Conservation (phyloP, 179 eudicot genomes). For the Beta corolliflora region DNA sequence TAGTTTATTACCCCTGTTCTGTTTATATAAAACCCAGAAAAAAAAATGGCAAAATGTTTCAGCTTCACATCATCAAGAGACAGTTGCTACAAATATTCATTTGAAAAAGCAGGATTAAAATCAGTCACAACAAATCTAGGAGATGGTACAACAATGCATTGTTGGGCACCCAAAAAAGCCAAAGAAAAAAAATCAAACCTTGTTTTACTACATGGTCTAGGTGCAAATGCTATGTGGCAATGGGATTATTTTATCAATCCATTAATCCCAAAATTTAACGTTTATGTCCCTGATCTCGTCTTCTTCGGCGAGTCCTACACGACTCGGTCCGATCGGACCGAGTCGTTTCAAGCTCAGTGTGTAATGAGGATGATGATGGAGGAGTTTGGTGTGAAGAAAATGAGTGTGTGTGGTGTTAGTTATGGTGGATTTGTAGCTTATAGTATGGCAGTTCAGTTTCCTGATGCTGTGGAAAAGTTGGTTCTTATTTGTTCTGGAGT, state of each 20-base stretch:
- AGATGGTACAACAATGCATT: constrained; percentile 63
- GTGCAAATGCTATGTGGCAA: constrained; percentile 97
- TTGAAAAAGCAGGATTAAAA: constrained; percentile 55
- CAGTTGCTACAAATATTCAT: constrained; percentile 53
- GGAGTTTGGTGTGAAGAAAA: constrained; percentile 38
- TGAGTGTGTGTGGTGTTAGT: constrained; percentile 76
- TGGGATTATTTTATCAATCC: constrained; percentile 52
- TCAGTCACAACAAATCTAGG: constrained; percentile 41
- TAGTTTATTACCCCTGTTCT: no score
- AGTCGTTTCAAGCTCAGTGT: constrained; percentile 73
- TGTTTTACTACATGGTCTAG: constrained; percentile 74
- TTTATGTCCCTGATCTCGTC: constrained; percentile 82
- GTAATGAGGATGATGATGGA: constrained; percentile 50
- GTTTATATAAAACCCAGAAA: background rate
- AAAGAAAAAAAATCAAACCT: constrained; percentile 41
- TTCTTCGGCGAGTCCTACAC: constrained; percentile 82
- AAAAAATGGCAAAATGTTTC: constrained; percentile 38
- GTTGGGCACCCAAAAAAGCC: constrained; percentile 67
- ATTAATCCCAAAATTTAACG: constrained; percentile 53
- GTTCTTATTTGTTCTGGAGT: constrained; percentile 71
- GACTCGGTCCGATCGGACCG: constrained; percentile 50
- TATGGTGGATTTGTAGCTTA: constrained; percentile 91
- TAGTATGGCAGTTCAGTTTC: constrained; percentile 70
- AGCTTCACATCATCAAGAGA: constrained; percentile 64
- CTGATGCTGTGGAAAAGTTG: constrained; percentile 60